Evolutionary conservation across 495 filamentous ascomycete genomes (phyloP), one percentile per base, ranked within the genome.

Genomic region (Xylaria venustula): DNA sequence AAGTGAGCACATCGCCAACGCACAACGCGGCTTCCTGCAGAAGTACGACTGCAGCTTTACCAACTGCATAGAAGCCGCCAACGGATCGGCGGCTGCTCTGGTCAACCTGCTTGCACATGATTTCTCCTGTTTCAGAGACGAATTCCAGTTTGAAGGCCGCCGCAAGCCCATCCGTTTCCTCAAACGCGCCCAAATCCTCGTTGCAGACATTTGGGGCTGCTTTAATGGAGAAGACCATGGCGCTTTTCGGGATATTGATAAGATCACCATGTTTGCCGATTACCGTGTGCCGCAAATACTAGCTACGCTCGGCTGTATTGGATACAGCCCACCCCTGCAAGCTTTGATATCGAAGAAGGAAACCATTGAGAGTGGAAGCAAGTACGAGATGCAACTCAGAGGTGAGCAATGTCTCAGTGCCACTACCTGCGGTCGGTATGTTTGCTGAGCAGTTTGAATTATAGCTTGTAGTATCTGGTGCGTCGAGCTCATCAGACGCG

Each of bases 241-340:
- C 14, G 74, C 81, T n/a, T 99, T 99, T 67, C 67, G 87, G 26
- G 95, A 99, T 66, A 96, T 99, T 53, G 86, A 92, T 69, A 89
- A 90, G 64, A 89, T 99, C 69, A 99, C 95, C 61, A 97, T 97
- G 90, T 99, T 98, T 76, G 92, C 94, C 80, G 94, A 99, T 77
- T 98, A 99, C 70, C 87, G 94, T 25, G 87, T 99, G 34, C 94
- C 94, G 5, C 94, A 98, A 77, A 97, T 97, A 65, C 83, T 99
- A 5, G 82, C 95, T 65, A 81, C 84, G 23, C 79, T 99, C 25
- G 90, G 90, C 36, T 94, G 91, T 60, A 78, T 99, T 17, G 81
- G 81, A 54, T 97, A 93, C 75, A 91, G 88, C 26, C 94, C 94
- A 0, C 81, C 87, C 5, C 73, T 99, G 20, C 87, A 91, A 11